Evolutionary conservation across 495 filamentous ascomycete species (phyloP).

Genomic region (Daldinia loculata): DNA sequence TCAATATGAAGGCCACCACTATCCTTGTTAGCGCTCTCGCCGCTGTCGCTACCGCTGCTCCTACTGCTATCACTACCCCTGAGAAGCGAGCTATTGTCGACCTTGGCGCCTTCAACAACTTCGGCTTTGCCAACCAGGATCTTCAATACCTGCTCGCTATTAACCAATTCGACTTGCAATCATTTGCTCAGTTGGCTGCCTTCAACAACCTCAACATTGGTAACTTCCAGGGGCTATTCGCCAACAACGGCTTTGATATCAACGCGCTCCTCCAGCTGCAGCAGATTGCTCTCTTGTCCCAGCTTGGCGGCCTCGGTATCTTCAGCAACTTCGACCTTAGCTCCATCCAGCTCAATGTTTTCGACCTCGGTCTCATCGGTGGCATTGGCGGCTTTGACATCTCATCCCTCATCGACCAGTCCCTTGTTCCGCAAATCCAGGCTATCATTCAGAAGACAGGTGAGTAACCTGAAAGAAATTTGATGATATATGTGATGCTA

Average conservation of each 20-base stretch:
- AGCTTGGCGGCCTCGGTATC: slow-evolving; percentile 54
- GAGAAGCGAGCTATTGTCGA: slow-evolving; percentile 50
- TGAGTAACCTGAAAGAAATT: slow-evolving; percentile 1
- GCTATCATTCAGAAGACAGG: slow-evolving; percentile 47
- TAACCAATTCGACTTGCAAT: slow-evolving; percentile 53
- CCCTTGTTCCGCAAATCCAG: slow-evolving; percentile 51
- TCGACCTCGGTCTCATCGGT: slow-evolving; percentile 53
- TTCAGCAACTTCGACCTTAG: slow-evolving; percentile 56
- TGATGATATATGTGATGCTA: not conserved
- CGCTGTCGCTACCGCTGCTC: slow-evolving; percentile 53
- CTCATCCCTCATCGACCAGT: slow-evolving; percentile 48
- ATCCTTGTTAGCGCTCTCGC: slow-evolving; percentile 52
- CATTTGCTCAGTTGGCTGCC: slow-evolving; percentile 50
- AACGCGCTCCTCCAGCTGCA: slow-evolving; percentile 53
- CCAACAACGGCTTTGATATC: slow-evolving; percentile 50
- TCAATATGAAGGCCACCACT: slow-evolving; percentile 57
- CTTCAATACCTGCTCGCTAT: slow-evolving; percentile 58
- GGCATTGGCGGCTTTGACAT: slow-evolving; percentile 51
- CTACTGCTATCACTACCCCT: slow-evolving; percentile 28
- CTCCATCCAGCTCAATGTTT: slow-evolving; percentile 49
- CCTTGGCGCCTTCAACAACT: slow-evolving; percentile 50
- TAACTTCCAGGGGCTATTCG: slow-evolving; percentile 51
- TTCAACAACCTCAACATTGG: slow-evolving; percentile 56
- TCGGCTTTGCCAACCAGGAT: slow-evolving; percentile 55
- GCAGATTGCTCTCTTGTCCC: slow-evolving; percentile 53